These are phyloP conservation scores for Vitellaria paradoxa DNA, from an alignment of 179 eudicot genomes.

Conservation along the genomic window DNA sequence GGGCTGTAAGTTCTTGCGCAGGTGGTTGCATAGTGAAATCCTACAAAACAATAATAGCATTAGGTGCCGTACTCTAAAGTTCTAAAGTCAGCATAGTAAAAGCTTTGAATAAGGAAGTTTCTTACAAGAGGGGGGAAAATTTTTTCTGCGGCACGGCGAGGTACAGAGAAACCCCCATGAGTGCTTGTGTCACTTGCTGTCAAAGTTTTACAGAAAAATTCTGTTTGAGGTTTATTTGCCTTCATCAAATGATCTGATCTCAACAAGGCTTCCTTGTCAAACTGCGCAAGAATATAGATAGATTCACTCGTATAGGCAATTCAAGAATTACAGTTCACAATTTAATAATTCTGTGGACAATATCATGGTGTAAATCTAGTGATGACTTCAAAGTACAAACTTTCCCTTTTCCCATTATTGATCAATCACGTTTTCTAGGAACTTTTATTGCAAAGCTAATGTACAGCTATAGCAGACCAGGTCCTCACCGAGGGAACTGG, in stretches of 20 bases:
- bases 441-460: not conserved
- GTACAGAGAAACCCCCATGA: conserved; percentile 98
- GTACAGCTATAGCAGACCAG: not conserved
- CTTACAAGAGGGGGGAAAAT: conserved; percentile 92
- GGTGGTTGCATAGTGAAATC: conserved; percentile 97
- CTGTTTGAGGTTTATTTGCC: conserved; percentile 83
- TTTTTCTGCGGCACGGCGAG: conserved; percentile 99
- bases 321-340: not conserved
- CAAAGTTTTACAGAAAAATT: conserved; percentile 91
- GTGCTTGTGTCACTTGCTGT: conserved; percentile 99
- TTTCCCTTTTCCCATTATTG: not conserved
- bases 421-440: not conserved
- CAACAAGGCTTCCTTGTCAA: conserved; percentile 86
- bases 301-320: not conserved
- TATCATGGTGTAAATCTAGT: not conserved
- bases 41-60: conserved; percentile 30
- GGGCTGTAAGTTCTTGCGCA: conserved; percentile 90
- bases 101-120: not conserved
- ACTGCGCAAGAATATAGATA: conserved; percentile 44
- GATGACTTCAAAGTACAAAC: not conserved
- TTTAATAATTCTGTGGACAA: not conserved
- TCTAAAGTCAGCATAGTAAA: not conserved
- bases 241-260: conserved; percentile 83
- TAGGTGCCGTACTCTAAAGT: conserved; percentile 17
- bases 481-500: conserved; percentile 79